phyloP scores from a whole-genome alignment of 2,329 filamentous ascomycete species.

The Monosporascus sp. region DNA sequence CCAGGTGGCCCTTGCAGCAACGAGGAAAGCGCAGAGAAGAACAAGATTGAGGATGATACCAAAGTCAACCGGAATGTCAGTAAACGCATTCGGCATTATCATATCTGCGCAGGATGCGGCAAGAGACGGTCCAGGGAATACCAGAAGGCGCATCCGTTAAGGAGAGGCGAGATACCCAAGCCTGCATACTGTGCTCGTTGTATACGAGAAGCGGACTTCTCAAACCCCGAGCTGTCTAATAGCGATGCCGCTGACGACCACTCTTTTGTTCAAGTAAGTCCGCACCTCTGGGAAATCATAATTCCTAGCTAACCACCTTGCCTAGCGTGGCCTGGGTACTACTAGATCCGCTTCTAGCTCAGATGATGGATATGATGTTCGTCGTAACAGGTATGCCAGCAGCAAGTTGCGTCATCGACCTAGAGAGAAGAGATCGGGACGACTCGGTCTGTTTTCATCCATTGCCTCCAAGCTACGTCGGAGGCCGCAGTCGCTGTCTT shows the following conservation, averaged over 20 bases:
- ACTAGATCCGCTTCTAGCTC: slow-evolving; percentile 1
- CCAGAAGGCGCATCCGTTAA: slow-evolving; percentile 17
- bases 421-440: slow-evolving; percentile 6
- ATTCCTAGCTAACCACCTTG: slow-evolving; percentile 2
- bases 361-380: slow-evolving; percentile 1
- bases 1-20: background rate
- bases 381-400: slow-evolving; percentile 1
- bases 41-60: background rate
- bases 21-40: background rate
- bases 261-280: slow-evolving; percentile 1
- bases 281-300: background rate
- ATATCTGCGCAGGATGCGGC: slow-evolving; percentile 21
- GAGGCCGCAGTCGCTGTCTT: slow-evolving; percentile 2
- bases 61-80: slow-evolving; percentile 5
- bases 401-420: slow-evolving; percentile 2
- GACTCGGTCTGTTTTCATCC: slow-evolving; percentile 7
- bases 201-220: slow-evolving; percentile 8
- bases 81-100: slow-evolving; percentile 16
- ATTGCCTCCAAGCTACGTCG: background rate
- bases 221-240: slow-evolving; percentile 1
- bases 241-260: slow-evolving; percentile 1
- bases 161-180: slow-evolving; percentile 18
- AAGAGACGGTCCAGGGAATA: slow-evolving; percentile 17
- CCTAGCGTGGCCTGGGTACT: slow-evolving; percentile 4
- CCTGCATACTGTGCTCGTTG: slow-evolving; percentile 18